Percentiles rank a stretch among this genome's conserved stretches.
Conservation (phyloP, 352 stramenopile species). For the Globisporangium rhizosaccharum region DNA sequence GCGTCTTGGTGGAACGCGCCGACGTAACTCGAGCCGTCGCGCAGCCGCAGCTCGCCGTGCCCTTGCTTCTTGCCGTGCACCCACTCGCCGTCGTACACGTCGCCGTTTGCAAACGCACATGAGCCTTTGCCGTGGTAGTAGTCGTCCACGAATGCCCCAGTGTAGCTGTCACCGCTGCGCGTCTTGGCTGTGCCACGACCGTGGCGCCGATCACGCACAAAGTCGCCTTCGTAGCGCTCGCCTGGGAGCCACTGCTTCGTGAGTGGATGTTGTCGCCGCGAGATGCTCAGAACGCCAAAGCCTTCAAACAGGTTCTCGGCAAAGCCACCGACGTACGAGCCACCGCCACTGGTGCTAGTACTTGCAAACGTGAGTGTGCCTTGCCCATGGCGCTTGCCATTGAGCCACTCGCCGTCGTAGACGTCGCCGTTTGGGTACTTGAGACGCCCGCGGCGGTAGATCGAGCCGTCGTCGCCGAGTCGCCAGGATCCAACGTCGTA, state of each 20-base stretch:
- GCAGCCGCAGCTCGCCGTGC: conserved; percentile 37
- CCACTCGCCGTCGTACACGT: conserved; percentile 73
- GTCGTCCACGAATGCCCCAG: conserved; percentile 44
- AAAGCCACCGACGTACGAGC: conserved; percentile 56
- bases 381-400: conserved; percentile 69
- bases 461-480: conserved; percentile 61
- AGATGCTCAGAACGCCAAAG: conserved; percentile 50
- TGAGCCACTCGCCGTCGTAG: conserved; percentile 84
- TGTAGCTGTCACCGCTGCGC: conserved; percentile 37
- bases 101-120: conserved; percentile 49
- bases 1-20: conserved; percentile 42
- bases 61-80: conserved; percentile 50
- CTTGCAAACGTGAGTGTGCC: conserved; percentile 46
- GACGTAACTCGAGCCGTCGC: conserved; percentile 47
- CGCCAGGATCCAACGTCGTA: conserved; percentile 26
- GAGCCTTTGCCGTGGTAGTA: conserved; percentile 51
- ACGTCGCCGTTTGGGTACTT: conserved; percentile 72
- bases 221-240: conserved; percentile 67
- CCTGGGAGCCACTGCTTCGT: conserved; percentile 56
- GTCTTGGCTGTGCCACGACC: conserved; percentile 40
- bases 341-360: background rate
- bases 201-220: conserved; percentile 43
- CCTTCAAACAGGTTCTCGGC: conserved; percentile 47
- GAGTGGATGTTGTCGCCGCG: conserved; percentile 49
- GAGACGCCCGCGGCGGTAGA: conserved; percentile 63